Conservation (phyloP, 1,284 basidiomycete species). For the Ganoderma sp. region DNA sequence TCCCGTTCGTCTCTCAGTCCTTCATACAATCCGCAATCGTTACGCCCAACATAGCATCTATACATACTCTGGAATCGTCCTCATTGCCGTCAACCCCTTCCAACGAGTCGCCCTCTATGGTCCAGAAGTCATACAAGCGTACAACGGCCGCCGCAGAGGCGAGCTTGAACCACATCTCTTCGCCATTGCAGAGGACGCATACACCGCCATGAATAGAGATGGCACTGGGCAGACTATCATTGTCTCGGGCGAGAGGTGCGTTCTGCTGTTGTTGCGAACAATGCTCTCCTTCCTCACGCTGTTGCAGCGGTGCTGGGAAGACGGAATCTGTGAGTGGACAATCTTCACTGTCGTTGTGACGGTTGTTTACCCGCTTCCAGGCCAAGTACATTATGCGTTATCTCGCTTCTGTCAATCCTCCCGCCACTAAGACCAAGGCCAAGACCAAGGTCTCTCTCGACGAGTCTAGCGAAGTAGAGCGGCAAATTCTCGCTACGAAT, state of each 20-base stretch:
- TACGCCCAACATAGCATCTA: slow-evolving; percentile 98
- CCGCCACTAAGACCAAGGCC: slow-evolving; percentile 65
- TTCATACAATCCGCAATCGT: slow-evolving; percentile 96
- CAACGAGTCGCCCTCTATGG: slow-evolving; percentile 93
- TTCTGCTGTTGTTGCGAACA: slow-evolving; percentile 33
- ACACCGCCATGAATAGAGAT: slow-evolving; percentile 96
- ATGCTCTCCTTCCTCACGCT: slow-evolving; percentile 33
- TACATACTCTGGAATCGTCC: slow-evolving; percentile 97
- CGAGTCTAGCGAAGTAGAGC: slow-evolving; percentile 93
- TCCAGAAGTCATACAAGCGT: slow-evolving; percentile 97
- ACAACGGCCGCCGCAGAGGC: slow-evolving; percentile 90
- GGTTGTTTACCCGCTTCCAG: slow-evolving; percentile 45
- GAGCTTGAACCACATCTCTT: slow-evolving; percentile 98
- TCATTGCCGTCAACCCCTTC: slow-evolving; percentile 99
- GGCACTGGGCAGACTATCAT: slow-evolving; percentile 98
- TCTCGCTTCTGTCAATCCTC: slow-evolving; percentile 96
- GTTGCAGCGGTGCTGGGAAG: slow-evolving; percentile 92
- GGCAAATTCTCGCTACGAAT: slow-evolving; percentile 97
- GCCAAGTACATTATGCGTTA: slow-evolving; percentile 99
- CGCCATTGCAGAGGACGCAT: slow-evolving; percentile 99
- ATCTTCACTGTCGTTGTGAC: background rate
- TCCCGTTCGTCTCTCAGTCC: slow-evolving; percentile 56
- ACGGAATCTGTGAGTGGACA: slow-evolving; percentile 85
- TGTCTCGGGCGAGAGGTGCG: slow-evolving; percentile 95
- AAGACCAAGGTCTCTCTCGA: slow-evolving; percentile 76